phyloP scores from a whole-genome alignment of 306 rosid genomes.

The Abrus precatorius region DNA sequence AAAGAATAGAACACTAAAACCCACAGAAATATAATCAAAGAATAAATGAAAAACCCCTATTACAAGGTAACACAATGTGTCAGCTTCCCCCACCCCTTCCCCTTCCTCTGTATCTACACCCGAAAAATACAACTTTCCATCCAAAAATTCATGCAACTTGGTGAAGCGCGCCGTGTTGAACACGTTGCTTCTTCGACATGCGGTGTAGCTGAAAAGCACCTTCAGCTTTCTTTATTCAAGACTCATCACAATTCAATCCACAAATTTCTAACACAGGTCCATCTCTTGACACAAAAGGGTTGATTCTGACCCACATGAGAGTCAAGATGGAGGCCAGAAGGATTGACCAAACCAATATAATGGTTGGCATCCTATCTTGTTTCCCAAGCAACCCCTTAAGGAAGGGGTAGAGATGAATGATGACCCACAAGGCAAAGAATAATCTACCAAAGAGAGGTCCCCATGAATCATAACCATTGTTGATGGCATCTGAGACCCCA shows the following conservation, averaged over 20 bases:
- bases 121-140: constrained; percentile 61
- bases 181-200: constrained; percentile 55
- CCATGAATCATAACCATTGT: constrained; percentile 96
- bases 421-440: constrained; percentile 95
- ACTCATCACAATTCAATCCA: constrained; percentile 83
- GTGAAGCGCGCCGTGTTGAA: constrained; percentile 34
- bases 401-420: constrained; percentile 95
- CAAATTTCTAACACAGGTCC: constrained; percentile 89
- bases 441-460: constrained; percentile 96
- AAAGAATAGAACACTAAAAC: constrained; percentile 51
- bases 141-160: constrained; percentile 51
- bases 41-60: constrained; percentile 69
- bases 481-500: constrained; percentile 92
- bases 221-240: constrained; percentile 52
- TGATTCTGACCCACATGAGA: constrained; percentile 89
- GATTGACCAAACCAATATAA: constrained; percentile 94
- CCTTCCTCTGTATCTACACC: constrained; percentile 68
- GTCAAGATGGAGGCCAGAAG: constrained; percentile 89
- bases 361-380: constrained; percentile 89
- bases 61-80: constrained; percentile 73
- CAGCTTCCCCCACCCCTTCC: constrained; percentile 50
- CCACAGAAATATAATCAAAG: constrained; percentile 79
- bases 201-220: constrained; percentile 46
- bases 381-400: constrained; percentile 89
- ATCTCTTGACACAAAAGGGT: constrained; percentile 84